Percentiles rank a stretch among this genome's conserved stretches.
Evolutionary conservation across 2,329 filamentous ascomycete species (phyloP).

Genomic region (Diaporthe sp.): DNA sequence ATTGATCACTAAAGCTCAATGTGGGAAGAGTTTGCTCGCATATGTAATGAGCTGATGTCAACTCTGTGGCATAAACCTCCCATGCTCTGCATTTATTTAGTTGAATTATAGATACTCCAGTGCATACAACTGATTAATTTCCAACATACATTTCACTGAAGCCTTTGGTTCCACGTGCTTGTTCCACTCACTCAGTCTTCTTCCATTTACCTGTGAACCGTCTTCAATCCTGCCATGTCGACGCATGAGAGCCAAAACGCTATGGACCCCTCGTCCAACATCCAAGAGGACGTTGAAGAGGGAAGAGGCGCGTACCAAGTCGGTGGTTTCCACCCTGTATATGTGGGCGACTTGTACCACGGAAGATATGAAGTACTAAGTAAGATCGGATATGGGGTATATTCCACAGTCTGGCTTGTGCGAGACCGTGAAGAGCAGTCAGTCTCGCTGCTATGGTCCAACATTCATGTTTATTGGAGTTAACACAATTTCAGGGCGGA

Average conservation of each 20-base stretch:
- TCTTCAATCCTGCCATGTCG: neutral
- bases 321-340: neutral
- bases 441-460: neutral
- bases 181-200: no score
- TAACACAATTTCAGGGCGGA: neutral
- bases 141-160: neutral
- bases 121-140: neutral
- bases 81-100: neutral
- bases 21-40: no score
- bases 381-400: neutral
- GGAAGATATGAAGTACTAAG: neutral
- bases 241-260: neutral
- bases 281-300: neutral
- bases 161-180: fast-evolving
- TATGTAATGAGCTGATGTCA: no score
- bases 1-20: no score
- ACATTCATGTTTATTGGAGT: neutral
- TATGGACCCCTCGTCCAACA: neutral
- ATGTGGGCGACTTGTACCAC: neutral
- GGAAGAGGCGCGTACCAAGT: neutral
- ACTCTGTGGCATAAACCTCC: no score
- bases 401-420: constrained; percentile 4
- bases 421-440: neutral
- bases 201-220: neutral
- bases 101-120: neutral